These are phyloP conservation scores for Lophiostoma macrostomum DNA, from an alignment of 495 filamentous ascomycete species.

Conservation along the genomic window DNA sequence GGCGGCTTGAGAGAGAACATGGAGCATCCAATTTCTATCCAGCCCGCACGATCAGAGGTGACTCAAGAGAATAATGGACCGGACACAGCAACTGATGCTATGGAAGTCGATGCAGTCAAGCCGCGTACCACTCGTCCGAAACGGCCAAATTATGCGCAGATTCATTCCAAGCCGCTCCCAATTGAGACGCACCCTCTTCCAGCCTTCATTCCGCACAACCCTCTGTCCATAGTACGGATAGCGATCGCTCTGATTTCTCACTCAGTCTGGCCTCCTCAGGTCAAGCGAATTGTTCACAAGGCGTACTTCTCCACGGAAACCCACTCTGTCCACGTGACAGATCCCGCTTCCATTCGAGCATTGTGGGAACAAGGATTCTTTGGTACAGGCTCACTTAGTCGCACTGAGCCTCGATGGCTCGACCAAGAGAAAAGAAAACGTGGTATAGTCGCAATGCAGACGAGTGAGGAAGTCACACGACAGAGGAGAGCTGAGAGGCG, in stretches of 20 bases:
- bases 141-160: conserved; percentile 61
- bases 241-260: conserved; percentile 72
- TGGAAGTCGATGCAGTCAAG: no score
- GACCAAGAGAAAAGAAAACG: conserved; percentile 71
- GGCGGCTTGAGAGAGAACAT: no score
- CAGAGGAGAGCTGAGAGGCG: conserved; percentile 74
- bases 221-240: conserved; percentile 78
- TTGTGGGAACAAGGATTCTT: conserved; percentile 97
- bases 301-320: conserved; percentile 77
- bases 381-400: conserved; percentile 86
- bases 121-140: conserved; percentile 7
- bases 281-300: conserved; percentile 62
- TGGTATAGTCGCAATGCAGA: conserved; percentile 59
- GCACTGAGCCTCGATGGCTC: conserved; percentile 92
- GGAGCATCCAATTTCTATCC: no score
- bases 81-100: no score
- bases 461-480: conserved; percentile 76
- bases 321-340: conserved; percentile 78
- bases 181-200: conserved; percentile 78
- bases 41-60: no score
- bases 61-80: no score
- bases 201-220: conserved; percentile 85
- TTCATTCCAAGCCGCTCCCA: conserved; percentile 78
- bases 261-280: conserved; percentile 57
- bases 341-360: conserved; percentile 66